phyloP scores from a whole-genome alignment of 805 yeast species.

The Wickerhamiella dianesei region DNA sequence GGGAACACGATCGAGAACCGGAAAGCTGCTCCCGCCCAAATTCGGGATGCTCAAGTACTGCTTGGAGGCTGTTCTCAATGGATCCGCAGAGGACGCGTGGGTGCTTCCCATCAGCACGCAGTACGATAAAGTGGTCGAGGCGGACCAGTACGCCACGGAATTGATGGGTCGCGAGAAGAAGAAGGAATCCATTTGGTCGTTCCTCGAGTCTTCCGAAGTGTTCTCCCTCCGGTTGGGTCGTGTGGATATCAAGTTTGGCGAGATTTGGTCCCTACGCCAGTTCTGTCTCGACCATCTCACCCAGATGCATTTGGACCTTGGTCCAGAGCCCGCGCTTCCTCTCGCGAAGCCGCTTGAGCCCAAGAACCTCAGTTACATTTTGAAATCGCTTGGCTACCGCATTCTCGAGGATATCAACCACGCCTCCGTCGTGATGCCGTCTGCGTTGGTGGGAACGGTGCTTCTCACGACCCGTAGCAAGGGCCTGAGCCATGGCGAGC shows the following conservation, averaged over 20 bases:
- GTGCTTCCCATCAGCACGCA: conserved; percentile 45
- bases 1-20: conserved; percentile 54
- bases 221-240: conserved; percentile 28
- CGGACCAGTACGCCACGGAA: conserved; percentile 40
- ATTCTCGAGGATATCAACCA: conserved; percentile 40
- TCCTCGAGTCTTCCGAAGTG: conserved; percentile 25
- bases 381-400: conserved; percentile 42
- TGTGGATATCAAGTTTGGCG: conserved; percentile 29
- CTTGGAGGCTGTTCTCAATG: conserved; percentile 34
- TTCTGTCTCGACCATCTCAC: conserved; percentile 24
- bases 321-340: conserved; percentile 4
- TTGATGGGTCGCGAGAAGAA: conserved; percentile 44
- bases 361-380: conserved; percentile 17
- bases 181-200: conserved; percentile 35
- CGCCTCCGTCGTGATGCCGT: conserved; percentile 39
- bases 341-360: conserved; percentile 6
- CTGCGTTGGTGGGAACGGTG: conserved; percentile 39
- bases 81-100: conserved; percentile 30
- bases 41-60: conserved; percentile 46
- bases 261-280: conserved; percentile 29
- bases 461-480: conserved; percentile 29
- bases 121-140: conserved; percentile 47
- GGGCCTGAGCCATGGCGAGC: conserved; percentile 27
- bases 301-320: conserved; percentile 5
- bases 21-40: conserved; percentile 49